Evolutionary conservation across 306 rosid genomes (phyloP), one percentile per base, ranked within the genome.

Genomic region (Bauhinia variegata): DNA sequence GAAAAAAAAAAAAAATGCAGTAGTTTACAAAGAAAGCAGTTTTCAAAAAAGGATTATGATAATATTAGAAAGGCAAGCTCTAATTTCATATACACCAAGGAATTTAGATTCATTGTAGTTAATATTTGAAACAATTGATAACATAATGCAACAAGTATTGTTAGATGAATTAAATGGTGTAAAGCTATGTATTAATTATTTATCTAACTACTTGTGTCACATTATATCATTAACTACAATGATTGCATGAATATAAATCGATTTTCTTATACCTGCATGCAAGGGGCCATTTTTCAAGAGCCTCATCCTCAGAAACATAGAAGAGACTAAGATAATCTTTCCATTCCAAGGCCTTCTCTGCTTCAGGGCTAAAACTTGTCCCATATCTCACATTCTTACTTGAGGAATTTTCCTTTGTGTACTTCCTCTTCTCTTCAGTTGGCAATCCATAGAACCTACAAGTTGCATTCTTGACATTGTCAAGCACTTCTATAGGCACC

Each of bases 331-430:
- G 83, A 17, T 79, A 85, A 51, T 87, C 88, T 28, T 83, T 87
- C 95, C 91, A 87, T 74, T 87, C 95, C 9, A 85, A 55, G 8
- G 85, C 85, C 50, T 75, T 83, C 82, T 87, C 95, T 1, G 82
- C 57, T 19, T 66, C 36, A 43, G 88, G 82, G 57, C 55, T 70
- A 69, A 85, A 87, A 79, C 88, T 85, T 0, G 85, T 76, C 0
- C 86, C 88, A 36, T 75, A 85, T 32, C 83, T 60, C 50, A 85
- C 82, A 49, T 68, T 62, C 1, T 61, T 78, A 0, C 85, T 67
- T 13, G 49, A 4, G 1, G 88, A 80, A 7, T 74, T 69, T 46
- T 78, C 84, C 19, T 78, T 76, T 8, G 74, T 37, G 34, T 54
- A 71, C 79, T 61, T 76, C n/a, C 43, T 75, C 80, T 83, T 85